These are phyloP conservation scores for Pseudogymnoascus pannorum DNA, from an alignment of 2,329 filamentous ascomycete species.

Conservation along the genomic window DNA sequence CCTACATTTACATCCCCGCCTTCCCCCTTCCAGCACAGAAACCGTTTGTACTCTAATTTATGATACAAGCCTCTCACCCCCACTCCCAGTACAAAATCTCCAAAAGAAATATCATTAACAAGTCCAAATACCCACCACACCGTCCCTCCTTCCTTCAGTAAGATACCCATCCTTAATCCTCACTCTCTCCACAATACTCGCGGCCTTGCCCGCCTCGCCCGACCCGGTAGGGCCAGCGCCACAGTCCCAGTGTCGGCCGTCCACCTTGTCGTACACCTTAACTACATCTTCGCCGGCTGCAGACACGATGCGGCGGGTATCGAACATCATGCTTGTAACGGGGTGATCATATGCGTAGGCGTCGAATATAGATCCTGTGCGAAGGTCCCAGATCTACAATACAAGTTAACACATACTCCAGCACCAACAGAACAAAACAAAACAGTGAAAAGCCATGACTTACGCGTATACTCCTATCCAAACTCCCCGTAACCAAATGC, in stretches of 20 bases:
- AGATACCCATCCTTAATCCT: conserved; percentile 91
- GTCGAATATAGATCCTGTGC: conserved; percentile 90
- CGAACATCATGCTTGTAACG: conserved; percentile 96
- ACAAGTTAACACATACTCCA: background rate
- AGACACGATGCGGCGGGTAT: conserved; percentile 77
- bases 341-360: conserved; percentile 92
- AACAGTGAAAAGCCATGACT: conserved; percentile 33
- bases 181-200: conserved; percentile 73
- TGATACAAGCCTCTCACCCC: background rate
- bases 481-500: conserved; percentile 85
- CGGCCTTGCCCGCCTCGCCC: conserved; percentile 51
- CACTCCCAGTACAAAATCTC: background rate
- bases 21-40: background rate
- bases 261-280: conserved; percentile 97
- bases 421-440: background rate
- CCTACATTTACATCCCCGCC: conserved; percentile 1
- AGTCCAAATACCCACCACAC: conserved; percentile 84
- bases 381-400: conserved; percentile 93
- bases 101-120: conserved; percentile 40
- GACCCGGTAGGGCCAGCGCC: conserved; percentile 70
- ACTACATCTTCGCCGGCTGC: conserved; percentile 89
- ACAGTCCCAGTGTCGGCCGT: conserved; percentile 94
- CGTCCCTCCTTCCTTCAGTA: conserved; percentile 81
- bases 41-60: background rate
- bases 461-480: conserved; percentile 90